phyloP scores from a whole-genome alignment of 148 eudicot genomes.

The Vaccinium corymbosum region DNA sequence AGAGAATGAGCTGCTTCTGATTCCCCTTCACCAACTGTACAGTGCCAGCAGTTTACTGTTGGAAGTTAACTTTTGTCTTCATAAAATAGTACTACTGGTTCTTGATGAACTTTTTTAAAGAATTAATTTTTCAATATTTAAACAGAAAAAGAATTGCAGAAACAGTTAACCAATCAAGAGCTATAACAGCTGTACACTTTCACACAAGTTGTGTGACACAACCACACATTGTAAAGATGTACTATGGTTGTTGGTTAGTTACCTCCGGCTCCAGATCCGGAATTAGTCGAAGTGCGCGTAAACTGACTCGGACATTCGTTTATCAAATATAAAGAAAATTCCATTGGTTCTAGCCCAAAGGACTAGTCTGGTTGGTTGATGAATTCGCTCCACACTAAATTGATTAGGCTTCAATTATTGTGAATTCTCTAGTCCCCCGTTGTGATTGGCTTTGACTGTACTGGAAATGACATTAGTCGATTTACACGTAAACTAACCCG shows the following conservation, averaged over 20 bases:
- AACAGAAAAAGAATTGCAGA: slow-evolving; percentile 8
- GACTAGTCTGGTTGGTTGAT: too few species aligned
- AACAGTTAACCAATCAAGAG: not conserved
- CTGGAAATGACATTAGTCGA: too few species aligned
- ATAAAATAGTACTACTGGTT: not conserved
- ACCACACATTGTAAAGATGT: not conserved
- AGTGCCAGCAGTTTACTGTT: slow-evolving; percentile 23
- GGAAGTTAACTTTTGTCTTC: slow-evolving; percentile 4
- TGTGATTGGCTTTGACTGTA: too few species aligned
- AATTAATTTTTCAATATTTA: not conserved
- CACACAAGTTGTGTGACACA: not conserved
- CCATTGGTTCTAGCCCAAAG: not conserved
- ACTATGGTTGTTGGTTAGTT: not conserved
- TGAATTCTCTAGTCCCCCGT: too few species aligned
- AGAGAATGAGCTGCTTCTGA: slow-evolving; percentile 18
- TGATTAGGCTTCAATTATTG: too few species aligned
- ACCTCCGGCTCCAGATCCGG: too few species aligned
- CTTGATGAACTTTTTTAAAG: not conserved
- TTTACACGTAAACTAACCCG: too few species aligned
- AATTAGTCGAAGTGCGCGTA: too few species aligned
- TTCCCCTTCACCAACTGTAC: slow-evolving; percentile 17
- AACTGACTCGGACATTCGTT: too few species aligned
- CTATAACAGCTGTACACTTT: not conserved
- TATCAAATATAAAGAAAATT: not conserved
- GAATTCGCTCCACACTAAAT: too few species aligned